Evolutionary conservation across 352 stramenopile genomes (phyloP).

Genomic region (Pythium insidiosum): DNA sequence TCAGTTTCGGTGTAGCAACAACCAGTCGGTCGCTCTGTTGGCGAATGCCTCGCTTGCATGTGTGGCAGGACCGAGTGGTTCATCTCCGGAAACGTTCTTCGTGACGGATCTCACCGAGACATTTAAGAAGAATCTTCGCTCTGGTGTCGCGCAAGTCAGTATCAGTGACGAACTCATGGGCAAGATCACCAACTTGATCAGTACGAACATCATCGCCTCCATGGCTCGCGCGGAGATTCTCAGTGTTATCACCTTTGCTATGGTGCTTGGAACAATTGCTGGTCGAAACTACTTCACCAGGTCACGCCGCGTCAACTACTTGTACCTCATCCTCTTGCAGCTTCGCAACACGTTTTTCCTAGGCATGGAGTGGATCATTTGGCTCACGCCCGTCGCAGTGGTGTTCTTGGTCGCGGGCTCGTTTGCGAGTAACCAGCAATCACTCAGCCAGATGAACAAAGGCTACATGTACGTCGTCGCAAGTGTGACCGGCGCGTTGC

Average conservation of each 20-base stretch:
- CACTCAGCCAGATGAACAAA: neutral
- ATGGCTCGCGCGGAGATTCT: constrained; percentile 41
- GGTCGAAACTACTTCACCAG: constrained; percentile 55
- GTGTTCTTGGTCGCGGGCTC: constrained; percentile 57
- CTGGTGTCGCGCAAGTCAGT: constrained; percentile 28
- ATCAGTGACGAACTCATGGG: constrained; percentile 52
- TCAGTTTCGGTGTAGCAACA: constrained; percentile 41
- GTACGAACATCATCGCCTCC: constrained; percentile 51
- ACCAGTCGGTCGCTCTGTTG: constrained; percentile 15
- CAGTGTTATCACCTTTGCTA: constrained; percentile 62
- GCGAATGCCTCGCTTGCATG: constrained; percentile 7
- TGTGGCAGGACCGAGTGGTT: constrained; percentile 1
- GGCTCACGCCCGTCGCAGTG: constrained; percentile 55
- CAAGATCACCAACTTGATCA: constrained; percentile 47
- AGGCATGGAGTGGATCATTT: constrained; percentile 66
- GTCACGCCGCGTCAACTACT: constrained; percentile 46
- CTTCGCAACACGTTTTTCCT: constrained; percentile 71
- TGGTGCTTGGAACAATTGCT: constrained; percentile 52
- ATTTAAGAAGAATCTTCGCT: constrained; percentile 24
- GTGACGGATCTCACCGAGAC: constrained; percentile 39
- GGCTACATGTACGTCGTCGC: constrained; percentile 43
- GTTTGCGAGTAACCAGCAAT: constrained; percentile 25
- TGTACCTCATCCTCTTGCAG: constrained; percentile 61
- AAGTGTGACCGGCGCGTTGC: constrained; percentile 18
- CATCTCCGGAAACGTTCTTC: constrained; percentile 18